These are phyloP conservation scores for Russula ochroleuca DNA, from an alignment of 768 basidiomycete genomes.

Conservation along the genomic window DNA sequence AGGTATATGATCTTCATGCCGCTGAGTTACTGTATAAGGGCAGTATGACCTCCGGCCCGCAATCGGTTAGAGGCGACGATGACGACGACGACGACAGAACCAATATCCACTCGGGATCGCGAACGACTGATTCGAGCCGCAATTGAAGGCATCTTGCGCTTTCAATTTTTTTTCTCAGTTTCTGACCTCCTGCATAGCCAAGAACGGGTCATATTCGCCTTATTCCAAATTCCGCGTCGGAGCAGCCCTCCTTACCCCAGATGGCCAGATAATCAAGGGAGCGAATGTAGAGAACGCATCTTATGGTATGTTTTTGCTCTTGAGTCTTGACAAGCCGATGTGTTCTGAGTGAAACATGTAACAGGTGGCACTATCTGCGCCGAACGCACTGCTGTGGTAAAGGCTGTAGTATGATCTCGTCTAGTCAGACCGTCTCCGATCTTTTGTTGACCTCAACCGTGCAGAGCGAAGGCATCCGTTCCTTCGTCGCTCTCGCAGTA, in stretches of 20 bases:
- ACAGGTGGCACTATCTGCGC: conserved; percentile 89
- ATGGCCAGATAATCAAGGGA: conserved; percentile 74
- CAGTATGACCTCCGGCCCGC: too few relatives aligned
- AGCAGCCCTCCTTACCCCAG: conserved; percentile 69
- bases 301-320: conserved; percentile 54
- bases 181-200: conserved; percentile 43
- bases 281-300: conserved; percentile 94
- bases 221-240: conserved; percentile 95
- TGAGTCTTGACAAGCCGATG: not conserved
- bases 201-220: conserved; percentile 66
- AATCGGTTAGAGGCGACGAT: not conserved
- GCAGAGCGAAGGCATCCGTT: conserved; percentile 73
- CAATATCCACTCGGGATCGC: conserved; percentile 42
- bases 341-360: not conserved
- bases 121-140: conserved; percentile 52
- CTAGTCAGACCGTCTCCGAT: too few relatives aligned
- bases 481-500: conserved; percentile 77
- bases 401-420: conserved; percentile 68
- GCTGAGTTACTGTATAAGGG: too few relatives aligned
- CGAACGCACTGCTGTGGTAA: conserved; percentile 92
- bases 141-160: conserved; percentile 46
- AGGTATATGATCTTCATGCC: too few relatives aligned
- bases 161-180: not conserved
- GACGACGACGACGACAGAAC: conserved; percentile 10
- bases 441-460: not conserved